A percentile compares a stretch with the other conserved stretches of the same genome.
These are phyloP conservation scores for Cryomyces antarcticus DNA, from an alignment of 495 filamentous ascomycete species.

Conservation along the genomic window DNA sequence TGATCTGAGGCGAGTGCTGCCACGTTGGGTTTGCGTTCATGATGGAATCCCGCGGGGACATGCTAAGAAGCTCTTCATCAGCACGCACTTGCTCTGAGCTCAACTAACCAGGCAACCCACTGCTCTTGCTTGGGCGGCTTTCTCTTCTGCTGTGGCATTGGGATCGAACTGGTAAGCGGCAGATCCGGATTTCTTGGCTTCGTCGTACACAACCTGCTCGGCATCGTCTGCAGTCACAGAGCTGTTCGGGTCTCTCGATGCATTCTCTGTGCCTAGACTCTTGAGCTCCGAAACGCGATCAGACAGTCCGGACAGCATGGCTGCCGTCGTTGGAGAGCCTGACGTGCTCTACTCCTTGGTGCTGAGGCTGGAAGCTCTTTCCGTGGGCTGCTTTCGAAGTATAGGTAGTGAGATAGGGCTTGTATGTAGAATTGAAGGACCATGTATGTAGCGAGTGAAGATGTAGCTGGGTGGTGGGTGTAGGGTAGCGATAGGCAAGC, in stretches of 20 bases:
- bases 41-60: conserved; percentile 41
- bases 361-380: too few relatives aligned
- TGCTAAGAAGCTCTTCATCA: conserved; percentile 19
- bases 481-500: too few relatives aligned
- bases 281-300: conserved; percentile 40
- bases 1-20: conserved; percentile 56
- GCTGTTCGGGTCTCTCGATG: conserved; percentile 46
- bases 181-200: conserved; percentile 55
- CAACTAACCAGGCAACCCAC: conserved; percentile 29
- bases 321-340: too few relatives aligned
- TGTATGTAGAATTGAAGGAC: too few relatives aligned
- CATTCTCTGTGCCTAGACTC: conserved; percentile 55
- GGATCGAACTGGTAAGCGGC: conserved; percentile 75
- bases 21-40: conserved; percentile 40
- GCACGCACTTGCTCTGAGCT: neutral
- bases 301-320: neutral
- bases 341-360: too few relatives aligned
- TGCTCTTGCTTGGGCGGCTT: conserved; percentile 54
- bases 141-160: conserved; percentile 63
- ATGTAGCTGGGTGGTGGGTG: too few relatives aligned
- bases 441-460: too few relatives aligned
- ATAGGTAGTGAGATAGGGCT: too few relatives aligned
- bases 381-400: too few relatives aligned
- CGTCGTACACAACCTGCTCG: conserved; percentile 47
- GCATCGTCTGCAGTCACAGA: conserved; percentile 46